These are phyloP conservation scores for Macrophomina tecta DNA, from an alignment of 2,329 filamentous ascomycete species.

Conservation along the genomic window DNA sequence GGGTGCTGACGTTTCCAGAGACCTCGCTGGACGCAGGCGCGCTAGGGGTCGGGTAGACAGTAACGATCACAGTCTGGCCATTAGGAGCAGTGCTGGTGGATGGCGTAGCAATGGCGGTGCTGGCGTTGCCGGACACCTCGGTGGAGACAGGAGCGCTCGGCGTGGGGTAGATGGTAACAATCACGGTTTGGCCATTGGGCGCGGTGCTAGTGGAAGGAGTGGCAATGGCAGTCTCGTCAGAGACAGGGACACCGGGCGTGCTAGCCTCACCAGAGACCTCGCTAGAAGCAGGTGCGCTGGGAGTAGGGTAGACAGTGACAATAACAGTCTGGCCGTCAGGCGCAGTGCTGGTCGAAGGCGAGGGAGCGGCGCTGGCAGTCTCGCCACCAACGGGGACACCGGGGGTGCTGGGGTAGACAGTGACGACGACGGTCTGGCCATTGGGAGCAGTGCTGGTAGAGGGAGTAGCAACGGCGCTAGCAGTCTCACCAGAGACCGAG, in stretches of 20 bases:
- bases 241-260: neutral
- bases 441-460: neutral
- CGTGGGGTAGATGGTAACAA: neutral
- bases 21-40: neutral
- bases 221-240: neutral
- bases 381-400: neutral
- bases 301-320: neutral
- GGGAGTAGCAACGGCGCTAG: neutral
- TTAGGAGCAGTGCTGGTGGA: neutral
- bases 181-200: constrained; percentile 12
- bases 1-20: neutral
- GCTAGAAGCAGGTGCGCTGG: neutral
- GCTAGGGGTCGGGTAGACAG: neutral
- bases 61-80: constrained; percentile 4
- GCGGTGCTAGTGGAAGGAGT: constrained; percentile 4
- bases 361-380: neutral
- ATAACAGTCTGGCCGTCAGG: constrained; percentile 16
- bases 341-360: neutral
- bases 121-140: constrained; percentile 18
- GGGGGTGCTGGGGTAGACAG: neutral
- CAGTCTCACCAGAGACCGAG: constrained; percentile 4
- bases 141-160: neutral
- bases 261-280: neutral
- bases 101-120: neutral
- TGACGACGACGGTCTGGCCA: constrained; percentile 1